Conservation (phyloP, 306 rosid genomes). For the Morella rubra region DNA sequence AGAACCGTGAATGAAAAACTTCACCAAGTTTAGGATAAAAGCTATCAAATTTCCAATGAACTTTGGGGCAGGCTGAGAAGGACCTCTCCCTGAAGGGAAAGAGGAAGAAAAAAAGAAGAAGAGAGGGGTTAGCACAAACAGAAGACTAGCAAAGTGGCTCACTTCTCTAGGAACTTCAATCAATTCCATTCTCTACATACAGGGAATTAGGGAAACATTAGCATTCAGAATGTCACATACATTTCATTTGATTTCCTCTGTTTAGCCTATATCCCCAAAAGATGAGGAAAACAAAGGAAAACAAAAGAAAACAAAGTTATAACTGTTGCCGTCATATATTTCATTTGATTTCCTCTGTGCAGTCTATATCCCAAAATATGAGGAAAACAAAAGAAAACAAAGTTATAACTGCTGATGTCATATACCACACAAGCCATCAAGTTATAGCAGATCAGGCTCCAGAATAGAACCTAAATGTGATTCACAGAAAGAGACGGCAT, state of each 20-base stretch:
- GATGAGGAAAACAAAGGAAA: too few relatives aligned
- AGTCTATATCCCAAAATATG: not conserved
- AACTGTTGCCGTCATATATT: not conserved
- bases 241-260: not conserved
- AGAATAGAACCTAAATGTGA: not conserved
- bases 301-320: not conserved
- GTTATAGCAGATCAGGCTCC: not conserved
- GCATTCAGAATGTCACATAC: not conserved
- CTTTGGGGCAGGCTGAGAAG: slow-evolving; percentile 86
- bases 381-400: not conserved
- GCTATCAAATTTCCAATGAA: slow-evolving; percentile 83
- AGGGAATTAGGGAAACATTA: not conserved
- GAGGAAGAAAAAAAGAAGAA: not conserved
- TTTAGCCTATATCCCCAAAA: not conserved
- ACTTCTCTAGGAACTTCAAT: slow-evolving; percentile 7
- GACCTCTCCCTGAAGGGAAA: slow-evolving; percentile 65
- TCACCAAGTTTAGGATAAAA: slow-evolving; percentile 86
- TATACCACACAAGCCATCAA: not conserved
- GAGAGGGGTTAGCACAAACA: slow-evolving; percentile 5
- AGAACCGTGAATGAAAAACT: slow-evolving; percentile 6
- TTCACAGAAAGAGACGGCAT: not conserved
- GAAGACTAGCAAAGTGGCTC: not conserved
- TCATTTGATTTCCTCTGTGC: not conserved
- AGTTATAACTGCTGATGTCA: not conserved
- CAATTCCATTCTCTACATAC: slow-evolving; percentile 4